Evolutionary conservation across 257 asterid species (phyloP), one percentile per base, ranked within the genome.

Genomic region (Jasminum sambac): DNA sequence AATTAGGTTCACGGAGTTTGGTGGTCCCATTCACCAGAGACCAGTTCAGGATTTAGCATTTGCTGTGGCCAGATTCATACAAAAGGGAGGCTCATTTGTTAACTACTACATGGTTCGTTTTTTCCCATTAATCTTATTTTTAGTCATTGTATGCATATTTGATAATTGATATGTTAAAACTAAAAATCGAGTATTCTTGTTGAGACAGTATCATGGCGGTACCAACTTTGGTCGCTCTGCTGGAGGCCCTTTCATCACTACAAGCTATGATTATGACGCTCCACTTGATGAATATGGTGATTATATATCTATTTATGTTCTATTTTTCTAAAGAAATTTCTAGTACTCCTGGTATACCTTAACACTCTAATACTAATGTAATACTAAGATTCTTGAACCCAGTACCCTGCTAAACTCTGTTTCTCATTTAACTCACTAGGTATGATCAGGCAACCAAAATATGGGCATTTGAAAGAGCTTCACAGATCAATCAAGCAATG

Each of bases 241-340:
- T 58, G 98, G 97, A 30, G 98, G 97, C 58, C 95, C 98, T 30
- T 93, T 88, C 83, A 77, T 93, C 67, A 86, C 95, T 21, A 90
- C 98, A 16, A 93, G 98, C 87, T 93, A 93, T 57, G 97, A 90
- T 78, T 90, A 88, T 61, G 97, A 93, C 72, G 98, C 98, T 78
- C 98, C 97, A 19, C 88, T 93, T 12, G 96, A 89, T 63, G 96
- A 89, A 85, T 89, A 87, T 64, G 96, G 96, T 89, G 78, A 68
- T 50, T 26, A 59, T 11, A 50, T 12, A 43, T 67, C 36, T 30
- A 5, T 46, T 61, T 58, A 16, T 62, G 42, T 64, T 73, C 61
- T 66, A 13, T 57, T 44, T 64, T 19, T 12, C 4, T 4, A 4
- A 30, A 30, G 4, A 30, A 30, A 30, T 1, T 30, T 30, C 4